phyloP scores from a whole-genome alignment of 768 basidiomycete species.

The Cystobasidium tubakii region DNA sequence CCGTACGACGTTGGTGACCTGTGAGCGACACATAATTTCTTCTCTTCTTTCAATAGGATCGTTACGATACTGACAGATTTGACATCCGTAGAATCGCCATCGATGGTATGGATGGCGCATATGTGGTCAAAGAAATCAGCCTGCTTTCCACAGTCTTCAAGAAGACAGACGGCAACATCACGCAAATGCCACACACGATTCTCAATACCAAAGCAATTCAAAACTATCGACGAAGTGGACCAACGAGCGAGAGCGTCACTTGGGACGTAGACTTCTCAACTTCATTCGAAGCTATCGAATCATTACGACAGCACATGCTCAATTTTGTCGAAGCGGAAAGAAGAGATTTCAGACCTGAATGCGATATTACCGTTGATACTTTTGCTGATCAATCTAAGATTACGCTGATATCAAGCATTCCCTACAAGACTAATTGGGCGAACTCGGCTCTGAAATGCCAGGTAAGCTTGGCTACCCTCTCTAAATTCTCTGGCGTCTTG shows the following conservation, averaged over 20 bases:
- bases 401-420: constrained; percentile 71
- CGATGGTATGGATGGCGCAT: constrained; percentile 52
- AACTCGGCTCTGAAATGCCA: constrained; percentile 66
- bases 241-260: constrained; percentile 72
- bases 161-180: constrained; percentile 57
- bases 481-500: too few species aligned
- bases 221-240: constrained; percentile 51
- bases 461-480: background rate
- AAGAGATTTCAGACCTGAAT: constrained; percentile 46
- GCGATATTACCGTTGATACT: constrained; percentile 23
- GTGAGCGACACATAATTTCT: background rate
- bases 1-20: constrained; percentile 73
- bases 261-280: constrained; percentile 76
- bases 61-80: background rate
- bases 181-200: constrained; percentile 63
- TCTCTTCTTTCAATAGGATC: background rate
- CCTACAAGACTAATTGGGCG: constrained; percentile 82
- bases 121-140: constrained; percentile 81
- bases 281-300: constrained; percentile 72
- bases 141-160: constrained; percentile 68
- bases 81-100: constrained; percentile 54
- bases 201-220: constrained; percentile 55
- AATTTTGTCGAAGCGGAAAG: constrained; percentile 64
- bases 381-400: constrained; percentile 62
- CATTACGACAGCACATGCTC: constrained; percentile 70